Base-by-base conservation (phyloP, 768 basidiomycete genomes). In the Russula lepida region DNA sequence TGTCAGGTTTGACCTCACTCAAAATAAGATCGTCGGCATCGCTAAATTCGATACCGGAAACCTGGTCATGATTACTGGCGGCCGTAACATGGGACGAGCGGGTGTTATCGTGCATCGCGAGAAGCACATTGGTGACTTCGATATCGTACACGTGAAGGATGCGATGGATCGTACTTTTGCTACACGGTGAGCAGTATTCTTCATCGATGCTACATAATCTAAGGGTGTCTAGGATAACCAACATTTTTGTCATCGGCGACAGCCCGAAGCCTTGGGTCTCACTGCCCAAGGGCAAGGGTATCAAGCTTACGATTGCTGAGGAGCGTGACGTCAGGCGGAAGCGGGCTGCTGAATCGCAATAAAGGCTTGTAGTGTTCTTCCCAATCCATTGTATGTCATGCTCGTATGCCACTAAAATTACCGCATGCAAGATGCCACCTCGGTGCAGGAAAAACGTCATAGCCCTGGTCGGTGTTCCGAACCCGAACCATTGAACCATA, bases 1-100 rank as follows among this genome's bases (percentile, higher is more conserved):
- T 55, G 85, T 98, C 76, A 97, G 92, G 77, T 98, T 89, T 73
- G 97, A 98, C 77, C 79, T 99, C 64, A 90, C 92, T 74, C 88
- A 92, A 76, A 82, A 83, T 77, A 97, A 98, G 81, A 94, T 99
- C 74, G 82, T 76, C 57, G 89, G 95, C 71, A 91, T 84, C 71
- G 87, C 95, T 74, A 89, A 92, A 76, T 99, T 98, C 74, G 97
- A 98, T 73, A 92, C 91, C 44, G 95, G 95, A 62, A 97, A 98
- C 81, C 84, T 95, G 66, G 92, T 91, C 74, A 92, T 95, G 82
- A 84, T 97, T 78, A 99, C 97, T 64, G 97, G 97, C 72, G 97
- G 97, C 65, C 93, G 95, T 74, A 99, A 98, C 87, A 98, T 98
- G 93, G 97, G 97, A 67, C 86, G 97, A 78, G 89, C 86, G 59